Conservation (phyloP, 441 rosid species). For the Adansonia gregorii region DNA sequence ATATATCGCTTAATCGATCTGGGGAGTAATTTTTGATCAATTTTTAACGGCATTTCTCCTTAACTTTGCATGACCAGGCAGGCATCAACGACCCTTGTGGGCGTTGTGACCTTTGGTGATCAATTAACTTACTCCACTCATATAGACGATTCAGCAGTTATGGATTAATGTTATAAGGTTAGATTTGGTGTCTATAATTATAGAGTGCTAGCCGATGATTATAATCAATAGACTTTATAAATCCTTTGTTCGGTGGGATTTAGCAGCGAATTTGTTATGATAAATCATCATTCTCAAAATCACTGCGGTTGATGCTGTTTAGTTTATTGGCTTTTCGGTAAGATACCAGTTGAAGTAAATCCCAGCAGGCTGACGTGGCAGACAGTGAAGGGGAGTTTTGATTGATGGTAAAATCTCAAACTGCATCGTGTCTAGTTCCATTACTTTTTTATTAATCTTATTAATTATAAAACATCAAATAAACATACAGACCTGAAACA, state of each 20-base stretch:
- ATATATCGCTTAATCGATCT: background rate
- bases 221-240: background rate
- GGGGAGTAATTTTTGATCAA: background rate
- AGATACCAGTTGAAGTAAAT: background rate
- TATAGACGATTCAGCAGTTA: background rate
- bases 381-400: background rate
- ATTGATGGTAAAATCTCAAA: background rate
- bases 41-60: background rate
- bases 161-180: background rate
- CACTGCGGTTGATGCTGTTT: background rate
- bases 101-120: too few species aligned
- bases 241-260: background rate
- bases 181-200: background rate
- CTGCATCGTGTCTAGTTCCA: background rate
- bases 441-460: too few species aligned
- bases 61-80: background rate
- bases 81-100: background rate
- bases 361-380: conserved; percentile 20
- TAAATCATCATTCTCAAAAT: conserved; percentile 3
- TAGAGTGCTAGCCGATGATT: background rate
- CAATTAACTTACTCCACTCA: background rate
- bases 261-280: background rate
- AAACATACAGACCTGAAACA: conserved; percentile 11
- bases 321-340: background rate
- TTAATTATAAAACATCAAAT: background rate